These are phyloP conservation scores for Xylaria sp. DNA, from an alignment of 2,329 filamentous ascomycete species.

Conservation along the genomic window DNA sequence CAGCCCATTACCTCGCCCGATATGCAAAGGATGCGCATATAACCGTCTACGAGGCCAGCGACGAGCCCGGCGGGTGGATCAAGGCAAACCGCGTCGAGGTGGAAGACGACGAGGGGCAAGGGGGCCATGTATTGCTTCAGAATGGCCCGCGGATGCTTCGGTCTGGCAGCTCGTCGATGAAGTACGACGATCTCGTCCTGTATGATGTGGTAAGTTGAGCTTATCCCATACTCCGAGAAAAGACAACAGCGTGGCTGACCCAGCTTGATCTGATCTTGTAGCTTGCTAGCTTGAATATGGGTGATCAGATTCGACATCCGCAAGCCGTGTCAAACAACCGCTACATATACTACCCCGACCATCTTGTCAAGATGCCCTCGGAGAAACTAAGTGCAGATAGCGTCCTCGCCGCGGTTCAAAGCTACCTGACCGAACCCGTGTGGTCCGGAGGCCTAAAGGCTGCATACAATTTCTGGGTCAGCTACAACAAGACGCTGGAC, in stretches of 20 bases:
- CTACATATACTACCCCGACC: conserved; percentile 90
- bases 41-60: conserved; percentile 80
- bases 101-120: conserved; percentile 66
- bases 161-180: conserved; percentile 53
- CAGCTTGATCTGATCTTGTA: conserved; percentile 48
- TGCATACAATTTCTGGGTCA: conserved; percentile 18
- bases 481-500: conserved; percentile 10
- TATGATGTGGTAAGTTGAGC: conserved; percentile 72
- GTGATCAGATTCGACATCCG: conserved; percentile 65
- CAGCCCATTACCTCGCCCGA: conserved; percentile 80
- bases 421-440: conserved; percentile 44
- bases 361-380: conserved; percentile 67
- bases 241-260: conserved; percentile 18
- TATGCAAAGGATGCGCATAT: conserved; percentile 74
- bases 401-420: conserved; percentile 25
- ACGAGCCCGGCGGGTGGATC: conserved; percentile 85
- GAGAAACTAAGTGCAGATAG: conserved; percentile 22
- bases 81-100: conserved; percentile 72
- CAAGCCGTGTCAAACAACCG: conserved; percentile 65
- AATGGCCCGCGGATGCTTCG: conserved; percentile 83
- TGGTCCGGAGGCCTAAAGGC: conserved; percentile 41
- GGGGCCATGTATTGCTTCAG: conserved; percentile 77
- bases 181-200: conserved; percentile 72
- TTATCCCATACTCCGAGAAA: neutral
- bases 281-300: conserved; percentile 68